Conservation (phyloP, 2,329 filamentous ascomycete genomes). For the Fusarium luffae region DNA sequence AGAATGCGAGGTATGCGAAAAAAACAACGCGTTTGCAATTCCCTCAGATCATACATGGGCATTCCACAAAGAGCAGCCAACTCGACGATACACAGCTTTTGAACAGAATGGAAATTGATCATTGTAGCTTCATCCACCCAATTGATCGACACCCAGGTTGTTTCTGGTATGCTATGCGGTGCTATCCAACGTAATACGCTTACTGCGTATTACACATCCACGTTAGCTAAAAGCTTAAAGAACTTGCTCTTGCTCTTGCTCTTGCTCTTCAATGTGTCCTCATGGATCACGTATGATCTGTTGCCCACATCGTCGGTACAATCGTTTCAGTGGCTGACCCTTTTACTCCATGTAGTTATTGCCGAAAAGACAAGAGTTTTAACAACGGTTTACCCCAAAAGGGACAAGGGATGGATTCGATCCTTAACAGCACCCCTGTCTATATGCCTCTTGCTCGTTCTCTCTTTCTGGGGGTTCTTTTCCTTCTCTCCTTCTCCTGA, state of each 20-base stretch:
- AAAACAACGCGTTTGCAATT: conserved; percentile 10
- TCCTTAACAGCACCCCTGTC: not conserved
- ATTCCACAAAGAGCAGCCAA: not conserved
- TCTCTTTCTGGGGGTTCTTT: not conserved
- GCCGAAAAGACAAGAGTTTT: not conserved
- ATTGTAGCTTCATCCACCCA: not conserved
- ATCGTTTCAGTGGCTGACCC: not conserved
- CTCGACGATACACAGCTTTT: too few species aligned
- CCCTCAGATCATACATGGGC: not conserved
- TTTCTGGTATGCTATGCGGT: not conserved
- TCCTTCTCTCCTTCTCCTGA: conserved; percentile 7
- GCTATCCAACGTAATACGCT: conserved; percentile 20
- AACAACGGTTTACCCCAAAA: not conserved
- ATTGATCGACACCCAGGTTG: conserved; percentile 15
- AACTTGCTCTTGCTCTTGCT: not conserved
- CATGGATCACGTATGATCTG: conserved; percentile 1
- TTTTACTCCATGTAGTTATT: conserved; percentile 10
- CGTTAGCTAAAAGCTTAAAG: conserved; percentile 3
- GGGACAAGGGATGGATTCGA: conserved; percentile 4
- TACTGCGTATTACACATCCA: not conserved
- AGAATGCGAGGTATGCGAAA: conserved; percentile 31
- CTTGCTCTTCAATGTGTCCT: not conserved
- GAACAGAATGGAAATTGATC: not conserved
- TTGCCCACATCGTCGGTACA: not conserved
- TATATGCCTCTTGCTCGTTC: not conserved